Evolutionary conservation across 345 rosid genomes (phyloP).

Genomic region (Turnera subulata): DNA sequence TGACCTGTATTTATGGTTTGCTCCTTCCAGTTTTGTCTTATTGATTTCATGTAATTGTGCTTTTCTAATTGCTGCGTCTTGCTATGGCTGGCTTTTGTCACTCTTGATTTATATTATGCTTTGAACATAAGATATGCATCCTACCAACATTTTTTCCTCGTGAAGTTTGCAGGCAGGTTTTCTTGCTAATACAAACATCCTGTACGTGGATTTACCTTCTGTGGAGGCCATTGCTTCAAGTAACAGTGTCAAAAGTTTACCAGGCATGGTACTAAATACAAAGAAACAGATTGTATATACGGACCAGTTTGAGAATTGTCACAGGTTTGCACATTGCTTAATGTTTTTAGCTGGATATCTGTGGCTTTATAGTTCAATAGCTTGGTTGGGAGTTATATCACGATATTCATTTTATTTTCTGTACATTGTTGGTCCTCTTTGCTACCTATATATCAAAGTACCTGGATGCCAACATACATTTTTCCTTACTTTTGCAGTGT

Average conservation of each 20-base stretch:
- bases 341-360: not conserved
- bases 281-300: slow-evolving; percentile 59
- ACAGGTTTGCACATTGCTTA: slow-evolving; percentile 47
- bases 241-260: slow-evolving; percentile 58
- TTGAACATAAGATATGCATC: slow-evolving; percentile 1
- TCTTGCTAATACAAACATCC: slow-evolving; percentile 94
- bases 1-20: no score
- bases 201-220: slow-evolving; percentile 71
- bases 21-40: no score
- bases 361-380: not conserved
- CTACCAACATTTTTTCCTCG: slow-evolving; percentile 13
- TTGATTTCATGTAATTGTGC: no score
- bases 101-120: not conserved
- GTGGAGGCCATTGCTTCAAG: slow-evolving; percentile 65
- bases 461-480: not conserved
- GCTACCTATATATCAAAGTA: no score
- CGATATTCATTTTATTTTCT: no score
- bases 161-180: slow-evolving; percentile 68
- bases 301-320: slow-evolving; percentile 60
- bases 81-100: not conserved
- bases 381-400: no score
- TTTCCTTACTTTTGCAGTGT: slow-evolving; percentile 42
- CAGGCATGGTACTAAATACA: slow-evolving; percentile 76
- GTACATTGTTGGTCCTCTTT: no score
- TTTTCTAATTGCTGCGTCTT: no score